Percentiles rank a stretch among this genome's conserved stretches.
phyloP scores from a whole-genome alignment of 2,329 filamentous ascomycete species.

The Cytospora paraplurivora region DNA sequence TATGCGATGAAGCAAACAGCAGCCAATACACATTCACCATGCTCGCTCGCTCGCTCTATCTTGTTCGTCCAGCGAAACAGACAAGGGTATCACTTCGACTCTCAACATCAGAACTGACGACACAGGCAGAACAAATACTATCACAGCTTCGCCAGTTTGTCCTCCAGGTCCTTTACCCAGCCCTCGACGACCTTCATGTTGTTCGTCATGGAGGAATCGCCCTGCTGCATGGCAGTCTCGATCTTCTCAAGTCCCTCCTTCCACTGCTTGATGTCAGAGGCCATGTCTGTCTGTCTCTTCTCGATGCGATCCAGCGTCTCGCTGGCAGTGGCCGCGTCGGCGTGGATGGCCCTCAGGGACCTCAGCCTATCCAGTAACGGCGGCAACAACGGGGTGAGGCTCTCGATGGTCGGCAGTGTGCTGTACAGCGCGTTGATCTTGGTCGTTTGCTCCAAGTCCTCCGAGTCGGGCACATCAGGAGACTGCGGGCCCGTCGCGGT shows the following conservation, averaged over 20 bases:
- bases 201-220: slow-evolving; percentile 68
- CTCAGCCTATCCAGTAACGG: slow-evolving; percentile 82
- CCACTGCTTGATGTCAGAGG: slow-evolving; percentile 63
- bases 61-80: slow-evolving; percentile 5
- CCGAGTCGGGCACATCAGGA: slow-evolving; percentile 41
- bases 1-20: neutral
- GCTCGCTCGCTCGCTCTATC: neutral
- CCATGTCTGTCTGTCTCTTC: slow-evolving; percentile 78
- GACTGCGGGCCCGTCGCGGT: slow-evolving; percentile 37
- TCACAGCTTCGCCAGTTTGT: slow-evolving; percentile 65
- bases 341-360: slow-evolving; percentile 81
- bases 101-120: slow-evolving; percentile 29
- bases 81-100: slow-evolving; percentile 42
- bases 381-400: slow-evolving; percentile 79
- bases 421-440: slow-evolving; percentile 94
- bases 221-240: slow-evolving; percentile 64
- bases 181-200: slow-evolving; percentile 85
- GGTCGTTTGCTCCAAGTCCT: slow-evolving; percentile 70
- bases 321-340: slow-evolving; percentile 80
- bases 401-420: slow-evolving; percentile 85
- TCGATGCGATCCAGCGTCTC: slow-evolving; percentile 78
- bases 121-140: slow-evolving; percentile 32
- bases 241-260: slow-evolving; percentile 30
- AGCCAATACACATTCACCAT: neutral
- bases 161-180: slow-evolving; percentile 88